Conservation (phyloP, 768 basidiomycete species). For the Tubosaeta brunneosetosa region DNA sequence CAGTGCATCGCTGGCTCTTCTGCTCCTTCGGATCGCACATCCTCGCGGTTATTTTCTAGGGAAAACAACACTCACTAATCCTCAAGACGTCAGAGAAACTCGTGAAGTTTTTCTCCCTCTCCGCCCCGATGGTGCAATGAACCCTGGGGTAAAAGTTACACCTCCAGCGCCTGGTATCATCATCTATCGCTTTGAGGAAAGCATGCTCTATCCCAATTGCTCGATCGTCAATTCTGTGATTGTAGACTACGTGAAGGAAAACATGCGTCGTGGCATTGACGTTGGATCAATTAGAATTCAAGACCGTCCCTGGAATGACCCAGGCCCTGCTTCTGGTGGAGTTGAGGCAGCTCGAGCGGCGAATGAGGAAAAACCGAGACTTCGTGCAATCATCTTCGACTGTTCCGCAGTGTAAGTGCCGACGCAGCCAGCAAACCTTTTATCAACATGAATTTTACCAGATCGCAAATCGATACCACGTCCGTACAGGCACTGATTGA, state of each 20-base stretch:
- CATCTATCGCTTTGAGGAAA: constrained; percentile 90
- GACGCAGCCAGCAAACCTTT: background rate
- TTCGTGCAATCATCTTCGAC: constrained; percentile 89
- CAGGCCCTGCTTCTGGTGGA: constrained; percentile 57
- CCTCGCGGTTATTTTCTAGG: constrained; percentile 92
- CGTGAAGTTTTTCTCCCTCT: constrained; percentile 88
- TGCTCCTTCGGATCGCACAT: constrained; percentile 81
- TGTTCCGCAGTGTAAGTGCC: constrained; percentile 69
- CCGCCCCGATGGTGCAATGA: constrained; percentile 52
- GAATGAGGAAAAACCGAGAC: constrained; percentile 54
- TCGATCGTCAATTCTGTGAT: constrained; percentile 64
- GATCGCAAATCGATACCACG: constrained; percentile 88
- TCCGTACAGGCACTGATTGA: constrained; percentile 90
- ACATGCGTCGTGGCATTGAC: constrained; percentile 75
- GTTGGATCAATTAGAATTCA: constrained; percentile 54
- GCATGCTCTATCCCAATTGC: constrained; percentile 80
- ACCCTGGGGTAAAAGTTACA: constrained; percentile 64
- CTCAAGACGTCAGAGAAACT: constrained; percentile 29
- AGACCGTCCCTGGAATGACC: constrained; percentile 94
- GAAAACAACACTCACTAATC: constrained; percentile 56
- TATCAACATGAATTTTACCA: constrained; percentile 25
- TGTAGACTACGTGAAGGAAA: constrained; percentile 74
- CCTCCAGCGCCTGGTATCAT: constrained; percentile 83
- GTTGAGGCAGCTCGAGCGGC: constrained; percentile 43
- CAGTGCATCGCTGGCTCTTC: constrained; percentile 67